Conservation (phyloP, 306 rosid genomes). For the Erythrophleum fordii region DNA sequence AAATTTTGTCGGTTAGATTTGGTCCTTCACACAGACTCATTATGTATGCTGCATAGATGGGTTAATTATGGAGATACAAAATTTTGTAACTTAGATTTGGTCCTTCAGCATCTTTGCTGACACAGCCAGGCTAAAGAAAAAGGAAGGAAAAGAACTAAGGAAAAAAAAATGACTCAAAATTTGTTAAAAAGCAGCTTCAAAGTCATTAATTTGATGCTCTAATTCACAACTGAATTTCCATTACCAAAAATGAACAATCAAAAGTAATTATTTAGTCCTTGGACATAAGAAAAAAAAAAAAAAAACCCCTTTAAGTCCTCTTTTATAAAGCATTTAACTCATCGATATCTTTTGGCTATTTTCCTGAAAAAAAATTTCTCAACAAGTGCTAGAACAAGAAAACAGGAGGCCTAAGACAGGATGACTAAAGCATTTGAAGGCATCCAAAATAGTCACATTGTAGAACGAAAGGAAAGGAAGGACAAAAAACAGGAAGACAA, state of each 20-base stretch:
- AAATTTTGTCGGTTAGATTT: slow-evolving; percentile 1
- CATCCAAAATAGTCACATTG: background rate
- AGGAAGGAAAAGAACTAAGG: background rate
- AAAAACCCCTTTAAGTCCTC: background rate
- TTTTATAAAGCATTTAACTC: background rate
- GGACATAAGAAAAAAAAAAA: background rate
- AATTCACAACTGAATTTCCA: background rate
- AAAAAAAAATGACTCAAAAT: background rate
- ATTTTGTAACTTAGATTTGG: slow-evolving; percentile 7
- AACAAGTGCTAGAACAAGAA: background rate
- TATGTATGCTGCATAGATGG: background rate
- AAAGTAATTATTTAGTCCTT: background rate
- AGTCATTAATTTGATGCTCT: background rate
- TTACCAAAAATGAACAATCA: background rate
- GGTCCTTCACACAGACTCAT: too few relatives aligned
- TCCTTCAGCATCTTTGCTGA: slow-evolving; percentile 16
- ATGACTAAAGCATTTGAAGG: background rate
- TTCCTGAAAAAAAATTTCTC: background rate
- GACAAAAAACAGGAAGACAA: background rate
- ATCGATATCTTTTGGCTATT: background rate
- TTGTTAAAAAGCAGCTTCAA: slow-evolving; percentile 2
- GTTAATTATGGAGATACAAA: background rate
- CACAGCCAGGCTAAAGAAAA: background rate
- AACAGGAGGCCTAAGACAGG: background rate
- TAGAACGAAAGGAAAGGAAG: background rate